Base-by-base conservation (phyloP, 352 stramenopile species). In the Pythium rishiriense region DNA sequence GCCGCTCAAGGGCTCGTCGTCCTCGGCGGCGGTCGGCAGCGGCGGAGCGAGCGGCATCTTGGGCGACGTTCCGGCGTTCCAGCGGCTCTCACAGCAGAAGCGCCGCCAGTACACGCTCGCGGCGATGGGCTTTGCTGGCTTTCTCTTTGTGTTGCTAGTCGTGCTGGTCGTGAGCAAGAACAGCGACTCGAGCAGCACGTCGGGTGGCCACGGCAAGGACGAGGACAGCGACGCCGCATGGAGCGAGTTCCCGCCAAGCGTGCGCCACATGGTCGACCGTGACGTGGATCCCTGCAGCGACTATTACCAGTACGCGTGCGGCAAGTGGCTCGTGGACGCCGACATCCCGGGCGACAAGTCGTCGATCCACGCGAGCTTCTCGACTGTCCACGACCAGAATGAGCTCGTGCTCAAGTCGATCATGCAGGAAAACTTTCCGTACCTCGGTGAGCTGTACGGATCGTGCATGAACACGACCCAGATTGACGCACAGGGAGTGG, bases 301-400 rank as follows among this genome's bases (percentile, higher is more conserved):
- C 54, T 81, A 77, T 62, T 81, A 81, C 62, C 60, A 78, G 62
- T 79, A 72, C 55, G 64, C 58, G 22, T 81, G 74, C 37, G 74
- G 74, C 42, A 66, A 63, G 33, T 81, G 74, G 74, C 39, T 74
- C 31, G 49, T 46, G 41, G 73, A 78, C 39, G 66, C 64, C 24
- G 64, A 66, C 9, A 71, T 81, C 15, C 68, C 70, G 14, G 45
- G 43, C 28, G 71, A 79, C 53, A 66, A 67, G 50, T 53, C 54
- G 5, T 22, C 58, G 24, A 64, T 70, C 49, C 48, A 54, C 8
- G 60, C 61, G 41, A 76, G 67, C 21, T 81, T 81, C 49, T 64
- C 64, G 8, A 71, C 22, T 0, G 70, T 81, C 33, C 17, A 70
- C 17, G 71, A 79, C 50, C 50, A 64, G 22, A 81, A 81, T 49